Evolutionary conservation across 306 rosid genomes (phyloP).

Genomic region (Ormosia emarginata): DNA sequence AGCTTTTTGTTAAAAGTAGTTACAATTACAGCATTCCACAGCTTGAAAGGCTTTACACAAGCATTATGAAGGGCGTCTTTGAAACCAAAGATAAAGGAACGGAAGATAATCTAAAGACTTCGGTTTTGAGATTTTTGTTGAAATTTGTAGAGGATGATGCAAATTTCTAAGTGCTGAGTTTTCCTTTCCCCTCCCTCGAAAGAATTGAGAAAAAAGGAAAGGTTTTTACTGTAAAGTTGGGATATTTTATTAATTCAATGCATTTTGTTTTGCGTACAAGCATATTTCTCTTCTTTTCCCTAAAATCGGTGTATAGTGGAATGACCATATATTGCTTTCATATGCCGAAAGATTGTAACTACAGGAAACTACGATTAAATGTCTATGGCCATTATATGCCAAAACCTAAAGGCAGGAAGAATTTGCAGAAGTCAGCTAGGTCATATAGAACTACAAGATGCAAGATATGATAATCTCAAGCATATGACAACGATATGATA

Average conservation of each 20-base stretch:
- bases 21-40: slow-evolving; percentile 65
- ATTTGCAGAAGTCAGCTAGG: too few species aligned
- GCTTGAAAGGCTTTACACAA: slow-evolving; percentile 84
- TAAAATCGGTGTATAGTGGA: not conserved
- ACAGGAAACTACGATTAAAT: too few species aligned
- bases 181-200: not conserved
- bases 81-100: slow-evolving; percentile 45
- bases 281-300: not conserved
- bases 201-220: slow-evolving; percentile 23
- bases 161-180: slow-evolving; percentile 51
- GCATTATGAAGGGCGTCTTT: slow-evolving; percentile 84
- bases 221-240: slow-evolving; percentile 59
- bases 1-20: slow-evolving; percentile 50
- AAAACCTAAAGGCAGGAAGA: too few species aligned
- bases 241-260: slow-evolving; percentile 37
- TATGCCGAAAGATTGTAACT: too few species aligned
- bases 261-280: slow-evolving; percentile 36
- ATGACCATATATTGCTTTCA: too few species aligned
- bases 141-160: slow-evolving; percentile 72
- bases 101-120: slow-evolving; percentile 48
- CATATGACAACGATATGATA: too few species aligned
- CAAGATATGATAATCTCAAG: too few species aligned
- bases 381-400: too few species aligned
- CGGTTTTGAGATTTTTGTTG: slow-evolving; percentile 61
- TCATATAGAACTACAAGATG: too few species aligned